Evolutionary conservation across 768 basidiomycete species (phyloP), one percentile per base, ranked within the genome.

Genomic region (Xerocomellus amylosporus): DNA sequence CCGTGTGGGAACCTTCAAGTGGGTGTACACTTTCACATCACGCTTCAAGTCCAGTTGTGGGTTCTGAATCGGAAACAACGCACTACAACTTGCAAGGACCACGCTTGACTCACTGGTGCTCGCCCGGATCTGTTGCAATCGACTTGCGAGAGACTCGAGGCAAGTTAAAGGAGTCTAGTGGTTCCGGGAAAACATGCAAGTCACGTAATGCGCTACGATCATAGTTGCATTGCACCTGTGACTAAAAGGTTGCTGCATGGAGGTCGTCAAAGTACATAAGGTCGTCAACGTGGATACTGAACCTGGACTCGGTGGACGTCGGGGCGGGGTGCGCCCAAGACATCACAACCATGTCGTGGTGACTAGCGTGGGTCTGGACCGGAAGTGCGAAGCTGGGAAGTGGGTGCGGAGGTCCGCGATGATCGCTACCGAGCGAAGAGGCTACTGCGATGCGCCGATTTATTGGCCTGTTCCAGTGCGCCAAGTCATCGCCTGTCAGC

Each of bases 401-500:
- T 57, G 46, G 46, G 33, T 63, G 59, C 64, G 54, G 37, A 50
- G 30, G 55, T 48, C 54, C 65, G 58, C 64, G 44, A 53, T 51
- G 40, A 54, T 65, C 60, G 58, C 65, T 39, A 46, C 33, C 31
- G 40, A 60, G 66, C 65, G 65, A 61, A 50, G 54, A 34, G 60
- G 63, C 61, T 53, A 55, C 50, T 39, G 46, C 45, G 26, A 58
- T 63, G 66, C 43, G 58, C 60, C 57, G 48, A 49, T 42, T 53
- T 64, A 49, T 60, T 50, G 56, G 55, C 49, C 46, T 47, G 44
- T 43, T 48, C 51, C 47, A 43, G 57, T 54, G 54, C 41, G 54
- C 51, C 47, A 49, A 42, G 26, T 36, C 61, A 58, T 26, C 50
- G 49, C 55, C 4, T 28, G 71, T 72, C 75, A 90, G 71, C 87